Evolutionary conservation across 164 flowering plant genomes (phyloP).

Genomic region (Taxillus chinensis): DNA sequence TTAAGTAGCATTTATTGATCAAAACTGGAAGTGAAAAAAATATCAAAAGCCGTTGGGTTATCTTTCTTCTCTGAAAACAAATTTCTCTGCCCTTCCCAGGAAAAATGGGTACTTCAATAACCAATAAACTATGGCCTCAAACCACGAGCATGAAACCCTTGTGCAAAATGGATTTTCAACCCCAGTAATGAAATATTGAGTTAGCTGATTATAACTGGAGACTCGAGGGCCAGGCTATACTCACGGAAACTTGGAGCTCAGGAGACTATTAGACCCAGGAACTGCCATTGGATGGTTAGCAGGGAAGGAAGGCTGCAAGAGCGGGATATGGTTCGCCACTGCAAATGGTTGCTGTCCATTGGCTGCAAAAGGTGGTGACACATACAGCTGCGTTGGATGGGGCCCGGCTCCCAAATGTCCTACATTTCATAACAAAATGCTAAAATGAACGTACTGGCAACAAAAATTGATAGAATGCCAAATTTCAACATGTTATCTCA

Average conservation of each 20-base stretch:
- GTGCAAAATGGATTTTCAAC: no score
- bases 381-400: slow-evolving; percentile 34
- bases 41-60: no score
- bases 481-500: neutral
- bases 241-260: slow-evolving; percentile 40
- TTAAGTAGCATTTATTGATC: no score
- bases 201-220: neutral
- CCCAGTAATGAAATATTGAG: neutral
- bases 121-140: no score
- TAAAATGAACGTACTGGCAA: neutral
- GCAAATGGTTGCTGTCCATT: slow-evolving; percentile 39
- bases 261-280: slow-evolving; percentile 32
- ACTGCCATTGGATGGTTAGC: slow-evolving; percentile 27
- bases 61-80: no score
- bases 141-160: no score
- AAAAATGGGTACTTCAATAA: no score
- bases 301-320: slow-evolving; percentile 45
- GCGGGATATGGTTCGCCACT: slow-evolving; percentile 33
- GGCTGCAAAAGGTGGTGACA: slow-evolving; percentile 30
- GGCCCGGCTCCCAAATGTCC: slow-evolving; percentile 28
- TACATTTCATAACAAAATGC: slow-evolving; percentile 13
- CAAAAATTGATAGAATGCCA: neutral
- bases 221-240: neutral
- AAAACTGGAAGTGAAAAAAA: no score
- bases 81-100: no score